Evolutionary conservation across 2,329 filamentous ascomycete genomes (phyloP).

Genomic region (Ceratocystis cacaofunesta): DNA sequence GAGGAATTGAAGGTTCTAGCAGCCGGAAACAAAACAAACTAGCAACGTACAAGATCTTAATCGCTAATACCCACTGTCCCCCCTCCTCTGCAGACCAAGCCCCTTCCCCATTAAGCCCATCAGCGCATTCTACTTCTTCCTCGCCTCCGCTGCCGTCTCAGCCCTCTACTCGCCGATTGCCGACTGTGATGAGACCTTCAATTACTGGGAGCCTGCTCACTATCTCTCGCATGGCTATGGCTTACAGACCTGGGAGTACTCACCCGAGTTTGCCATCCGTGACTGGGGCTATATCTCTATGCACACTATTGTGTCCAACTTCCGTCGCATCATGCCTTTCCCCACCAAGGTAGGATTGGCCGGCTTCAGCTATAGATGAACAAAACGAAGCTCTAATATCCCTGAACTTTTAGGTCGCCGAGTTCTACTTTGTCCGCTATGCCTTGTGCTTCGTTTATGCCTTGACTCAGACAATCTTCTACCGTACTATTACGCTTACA

Average conservation of each 20-base stretch:
- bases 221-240: conserved; percentile 88
- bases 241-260: conserved; percentile 97
- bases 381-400: neutral
- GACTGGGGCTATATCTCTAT: conserved; percentile 84
- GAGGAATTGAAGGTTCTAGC: no score
- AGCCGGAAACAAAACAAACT: no score
- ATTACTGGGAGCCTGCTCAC: conserved; percentile 96
- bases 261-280: conserved; percentile 82
- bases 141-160: conserved; percentile 57
- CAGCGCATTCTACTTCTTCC: conserved; percentile 65
- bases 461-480: conserved; percentile 67
- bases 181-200: conserved; percentile 97
- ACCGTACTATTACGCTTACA: conserved; percentile 57
- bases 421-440: conserved; percentile 81
- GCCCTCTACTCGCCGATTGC: conserved; percentile 81
- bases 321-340: conserved; percentile 48
- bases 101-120: conserved; percentile 48
- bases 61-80: neutral
- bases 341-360: conserved; percentile 38
- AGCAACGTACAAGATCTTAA: neutral
- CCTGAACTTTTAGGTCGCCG: conserved; percentile 32
- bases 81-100: conserved; percentile 3
- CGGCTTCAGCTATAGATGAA: neutral
- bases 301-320: conserved; percentile 57
- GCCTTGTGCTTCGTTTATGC: conserved; percentile 63